Percentiles rank a stretch among this genome's conserved stretches.
These are phyloP conservation scores for Periconia sp. DNA, from an alignment of 2,329 filamentous ascomycete genomes.

Conservation along the genomic window DNA sequence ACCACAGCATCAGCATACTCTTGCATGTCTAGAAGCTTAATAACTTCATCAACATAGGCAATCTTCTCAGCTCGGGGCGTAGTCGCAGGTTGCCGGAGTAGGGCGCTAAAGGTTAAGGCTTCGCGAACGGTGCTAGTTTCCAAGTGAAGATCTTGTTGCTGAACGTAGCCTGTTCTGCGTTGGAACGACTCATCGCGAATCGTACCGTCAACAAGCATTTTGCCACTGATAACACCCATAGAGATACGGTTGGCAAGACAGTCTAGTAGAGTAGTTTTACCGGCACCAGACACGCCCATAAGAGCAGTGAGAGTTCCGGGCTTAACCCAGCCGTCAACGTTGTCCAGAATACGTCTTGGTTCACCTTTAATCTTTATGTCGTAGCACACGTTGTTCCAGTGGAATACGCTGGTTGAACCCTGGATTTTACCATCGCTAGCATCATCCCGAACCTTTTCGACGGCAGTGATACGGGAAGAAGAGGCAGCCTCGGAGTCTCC, in stretches of 20 bases:
- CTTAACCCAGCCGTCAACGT: constrained; percentile 93
- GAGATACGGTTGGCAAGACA: constrained; percentile 84
- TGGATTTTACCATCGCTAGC: constrained; percentile 36
- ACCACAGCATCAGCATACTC: constrained; percentile 89
- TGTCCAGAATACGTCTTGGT: constrained; percentile 71
- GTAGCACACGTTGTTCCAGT: constrained; percentile 84
- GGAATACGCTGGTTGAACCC: constrained; percentile 77
- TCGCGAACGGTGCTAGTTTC: constrained; percentile 86
- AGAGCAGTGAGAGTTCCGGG: constrained; percentile 83
- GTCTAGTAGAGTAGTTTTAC: constrained; percentile 90
- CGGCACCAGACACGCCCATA: constrained; percentile 89
- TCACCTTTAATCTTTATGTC: constrained; percentile 81
- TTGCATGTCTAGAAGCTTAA: constrained; percentile 88
- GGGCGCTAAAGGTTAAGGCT: constrained; percentile 82
- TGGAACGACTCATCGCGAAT: constrained; percentile 83
- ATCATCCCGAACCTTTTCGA: constrained; percentile 69
- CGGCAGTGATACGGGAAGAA: constrained; percentile 61
- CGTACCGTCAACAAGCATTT: constrained; percentile 80
- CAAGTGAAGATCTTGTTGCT: constrained; percentile 90
- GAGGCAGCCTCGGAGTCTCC: too few species aligned
- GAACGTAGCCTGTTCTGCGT: constrained; percentile 88
- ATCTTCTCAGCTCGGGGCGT: constrained; percentile 77
- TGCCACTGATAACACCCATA: constrained; percentile 88
- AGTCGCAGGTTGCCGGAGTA: constrained; percentile 80
- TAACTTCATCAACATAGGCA: constrained; percentile 87